Conservation (phyloP, 371 early-diverging fungal genomes). For the Mortierella sp. region DNA sequence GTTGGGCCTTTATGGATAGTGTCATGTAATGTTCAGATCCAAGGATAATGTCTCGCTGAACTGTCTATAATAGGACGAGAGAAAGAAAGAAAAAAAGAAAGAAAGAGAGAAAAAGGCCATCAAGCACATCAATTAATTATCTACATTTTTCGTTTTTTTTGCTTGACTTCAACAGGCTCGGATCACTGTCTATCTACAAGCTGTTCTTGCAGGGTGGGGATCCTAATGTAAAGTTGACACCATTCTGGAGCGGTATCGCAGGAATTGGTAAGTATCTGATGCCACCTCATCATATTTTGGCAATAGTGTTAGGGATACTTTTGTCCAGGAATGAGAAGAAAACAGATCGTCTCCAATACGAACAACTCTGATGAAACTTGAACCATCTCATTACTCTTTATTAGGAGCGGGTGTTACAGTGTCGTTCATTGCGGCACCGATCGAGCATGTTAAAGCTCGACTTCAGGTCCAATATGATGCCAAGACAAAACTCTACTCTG, state of each 20-base stretch:
- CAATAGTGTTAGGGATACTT: too few relatives aligned
- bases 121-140: too few relatives aligned
- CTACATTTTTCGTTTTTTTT: background rate
- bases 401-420: slow-evolving; percentile 88
- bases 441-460: slow-evolving; percentile 85
- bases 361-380: too few relatives aligned
- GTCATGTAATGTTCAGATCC: slow-evolving; percentile 63
- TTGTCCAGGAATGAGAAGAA: too few relatives aligned
- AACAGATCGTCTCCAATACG: too few relatives aligned
- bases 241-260: slow-evolving; percentile 77
- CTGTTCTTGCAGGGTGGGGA: slow-evolving; percentile 76
- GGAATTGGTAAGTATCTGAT: slow-evolving; percentile 59
- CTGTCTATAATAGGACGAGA: too few relatives aligned
- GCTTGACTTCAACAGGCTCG: slow-evolving; percentile 69
- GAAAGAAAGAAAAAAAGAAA: too few relatives aligned
- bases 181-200: slow-evolving; percentile 84
- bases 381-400: background rate
- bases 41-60: too few relatives aligned
- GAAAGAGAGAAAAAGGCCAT: too few relatives aligned
- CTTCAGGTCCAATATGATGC: slow-evolving; percentile 93
- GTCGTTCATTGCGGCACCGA: slow-evolving; percentile 91
- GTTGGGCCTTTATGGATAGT: slow-evolving; percentile 94
- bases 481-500: slow-evolving; percentile 73
- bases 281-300: too few relatives aligned
- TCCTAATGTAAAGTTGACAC: slow-evolving; percentile 63